Conservation (phyloP, 768 basidiomycete genomes). For the Sarcomyxa edulis region DNA sequence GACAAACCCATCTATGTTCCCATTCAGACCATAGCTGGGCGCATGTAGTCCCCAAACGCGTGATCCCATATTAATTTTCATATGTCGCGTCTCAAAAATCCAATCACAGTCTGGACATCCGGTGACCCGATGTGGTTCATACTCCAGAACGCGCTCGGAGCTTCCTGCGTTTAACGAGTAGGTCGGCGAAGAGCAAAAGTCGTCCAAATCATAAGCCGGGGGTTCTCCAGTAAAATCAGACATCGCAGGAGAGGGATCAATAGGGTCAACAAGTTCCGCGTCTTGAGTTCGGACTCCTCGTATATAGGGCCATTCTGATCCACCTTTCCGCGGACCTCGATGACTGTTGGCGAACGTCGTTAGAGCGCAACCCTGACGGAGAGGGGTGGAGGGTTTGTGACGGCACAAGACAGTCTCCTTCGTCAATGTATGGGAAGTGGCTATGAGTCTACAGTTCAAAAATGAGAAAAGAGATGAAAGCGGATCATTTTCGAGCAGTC, state of each 20-base stretch:
- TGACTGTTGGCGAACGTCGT: too few species aligned
- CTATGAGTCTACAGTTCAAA: too few species aligned
- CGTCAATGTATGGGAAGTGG: too few species aligned
- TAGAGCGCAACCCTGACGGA: too few species aligned
- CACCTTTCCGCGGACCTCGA: too few species aligned
- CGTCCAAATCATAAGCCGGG: slow-evolving; percentile 6
- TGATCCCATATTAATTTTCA: slow-evolving; percentile 34
- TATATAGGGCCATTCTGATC: too few species aligned
- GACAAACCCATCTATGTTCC: slow-evolving; percentile 33
- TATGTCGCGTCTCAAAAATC: slow-evolving; percentile 32
- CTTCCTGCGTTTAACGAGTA: slow-evolving; percentile 24
- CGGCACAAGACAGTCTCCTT: too few species aligned
- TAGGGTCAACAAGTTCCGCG: too few species aligned
- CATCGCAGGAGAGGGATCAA: background rate
- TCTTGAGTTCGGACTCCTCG: too few species aligned
- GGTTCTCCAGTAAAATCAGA: slow-evolving; percentile 1
- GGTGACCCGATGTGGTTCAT: slow-evolving; percentile 18
- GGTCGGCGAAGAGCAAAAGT: slow-evolving; percentile 5
- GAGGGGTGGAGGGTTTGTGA: too few species aligned
- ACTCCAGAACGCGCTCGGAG: slow-evolving; percentile 27
- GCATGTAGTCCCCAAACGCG: slow-evolving; percentile 29
- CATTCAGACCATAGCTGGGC: slow-evolving; percentile 38
- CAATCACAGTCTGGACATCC: slow-evolving; percentile 24
- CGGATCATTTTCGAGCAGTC: too few species aligned
- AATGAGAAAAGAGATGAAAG: too few species aligned